These are phyloP conservation scores for Thielaviopsis punctulata DNA, from an alignment of 2,329 filamentous ascomycete species.

Conservation along the genomic window DNA sequence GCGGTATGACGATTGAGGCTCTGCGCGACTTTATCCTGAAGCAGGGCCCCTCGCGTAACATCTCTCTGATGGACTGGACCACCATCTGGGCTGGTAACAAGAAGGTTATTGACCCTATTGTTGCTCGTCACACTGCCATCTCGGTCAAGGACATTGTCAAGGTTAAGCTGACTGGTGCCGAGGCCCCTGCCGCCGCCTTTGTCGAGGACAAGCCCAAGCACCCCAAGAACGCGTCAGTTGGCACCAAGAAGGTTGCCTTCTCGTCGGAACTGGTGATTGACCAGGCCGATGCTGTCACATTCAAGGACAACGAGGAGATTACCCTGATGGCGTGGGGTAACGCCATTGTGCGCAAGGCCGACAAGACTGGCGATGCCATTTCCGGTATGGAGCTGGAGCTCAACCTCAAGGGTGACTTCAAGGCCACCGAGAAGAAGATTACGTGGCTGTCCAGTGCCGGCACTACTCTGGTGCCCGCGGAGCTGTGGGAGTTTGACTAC, in stretches of 20 bases:
- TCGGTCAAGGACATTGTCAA: conserved; percentile 53
- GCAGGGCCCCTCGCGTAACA: conserved; percentile 70
- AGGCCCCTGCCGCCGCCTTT: conserved; percentile 43
- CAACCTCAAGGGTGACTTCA: conserved; percentile 85
- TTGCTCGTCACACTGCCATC: conserved; percentile 58
- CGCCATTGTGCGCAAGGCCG: conserved; percentile 32
- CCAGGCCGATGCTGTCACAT: conserved; percentile 68
- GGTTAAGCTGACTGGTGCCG: conserved; percentile 50
- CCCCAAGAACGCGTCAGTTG: conserved; percentile 72
- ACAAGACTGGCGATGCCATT: conserved; percentile 35
- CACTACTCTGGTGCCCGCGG: conserved; percentile 54
- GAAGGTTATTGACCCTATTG: conserved; percentile 64
- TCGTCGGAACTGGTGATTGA: conserved; percentile 63
- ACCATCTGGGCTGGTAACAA: conserved; percentile 60
- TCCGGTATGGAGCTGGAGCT: conserved; percentile 63
- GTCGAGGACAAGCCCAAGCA: conserved; percentile 71
- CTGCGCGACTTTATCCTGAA: conserved; percentile 71
- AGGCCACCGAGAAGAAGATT: conserved; percentile 90
- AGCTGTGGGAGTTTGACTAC: conserved; percentile 49
- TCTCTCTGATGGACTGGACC: conserved; percentile 72
- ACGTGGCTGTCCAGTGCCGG: conserved; percentile 72
- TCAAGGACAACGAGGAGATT: conserved; percentile 76
- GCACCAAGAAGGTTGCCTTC: conserved; percentile 71
- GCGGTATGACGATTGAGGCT: conserved; percentile 63
- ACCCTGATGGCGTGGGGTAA: conserved; percentile 97